A percentile compares a stretch with the other conserved stretches of the same genome.
Evolutionary conservation across 495 filamentous ascomycete genomes (phyloP).

Genomic region (Trichocladium antarcticum): DNA sequence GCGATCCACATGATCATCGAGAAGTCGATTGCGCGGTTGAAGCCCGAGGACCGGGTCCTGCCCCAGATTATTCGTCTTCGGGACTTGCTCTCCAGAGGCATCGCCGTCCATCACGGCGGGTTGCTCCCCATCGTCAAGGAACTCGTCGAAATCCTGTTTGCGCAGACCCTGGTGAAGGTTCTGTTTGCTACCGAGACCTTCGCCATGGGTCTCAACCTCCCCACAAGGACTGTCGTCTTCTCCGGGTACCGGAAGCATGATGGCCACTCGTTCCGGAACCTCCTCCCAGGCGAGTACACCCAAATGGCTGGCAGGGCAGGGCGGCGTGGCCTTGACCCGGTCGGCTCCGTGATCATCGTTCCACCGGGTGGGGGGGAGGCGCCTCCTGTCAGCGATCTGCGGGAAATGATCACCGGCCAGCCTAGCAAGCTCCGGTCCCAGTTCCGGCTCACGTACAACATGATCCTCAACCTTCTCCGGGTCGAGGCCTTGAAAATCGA

Average conservation of each 20-base stretch:
- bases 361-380: slow-evolving; percentile 69
- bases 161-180: slow-evolving; percentile 86
- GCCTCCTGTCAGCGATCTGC: slow-evolving; percentile 66
- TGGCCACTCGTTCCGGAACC: slow-evolving; percentile 78
- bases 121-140: slow-evolving; percentile 95
- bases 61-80: slow-evolving; percentile 83
- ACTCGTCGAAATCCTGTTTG: slow-evolving; percentile 93
- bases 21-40: slow-evolving; percentile 84
- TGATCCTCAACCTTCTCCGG: slow-evolving; percentile 92
- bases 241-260: slow-evolving; percentile 96
- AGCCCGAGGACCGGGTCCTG: slow-evolving; percentile 75
- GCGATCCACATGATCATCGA: slow-evolving; percentile 95
- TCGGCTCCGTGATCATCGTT: slow-evolving; percentile 89
- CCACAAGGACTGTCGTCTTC: slow-evolving; percentile 93
- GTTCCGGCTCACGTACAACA: slow-evolving; percentile 96
- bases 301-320: slow-evolving; percentile 97
- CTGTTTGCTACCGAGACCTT: slow-evolving; percentile 97
- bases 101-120: slow-evolving; percentile 95
- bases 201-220: slow-evolving; percentile 94
- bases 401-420: slow-evolving; percentile 91
- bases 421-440: slow-evolving; percentile 92
- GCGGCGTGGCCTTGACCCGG: slow-evolving; percentile 79
- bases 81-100: slow-evolving; percentile 74
- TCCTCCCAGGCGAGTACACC: slow-evolving; percentile 91
- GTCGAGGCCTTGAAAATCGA: slow-evolving; percentile 98